phyloP scores from a whole-genome alignment of 192 early-diverging fungal genomes.

The Lunasporangiospora selenospora region DNA sequence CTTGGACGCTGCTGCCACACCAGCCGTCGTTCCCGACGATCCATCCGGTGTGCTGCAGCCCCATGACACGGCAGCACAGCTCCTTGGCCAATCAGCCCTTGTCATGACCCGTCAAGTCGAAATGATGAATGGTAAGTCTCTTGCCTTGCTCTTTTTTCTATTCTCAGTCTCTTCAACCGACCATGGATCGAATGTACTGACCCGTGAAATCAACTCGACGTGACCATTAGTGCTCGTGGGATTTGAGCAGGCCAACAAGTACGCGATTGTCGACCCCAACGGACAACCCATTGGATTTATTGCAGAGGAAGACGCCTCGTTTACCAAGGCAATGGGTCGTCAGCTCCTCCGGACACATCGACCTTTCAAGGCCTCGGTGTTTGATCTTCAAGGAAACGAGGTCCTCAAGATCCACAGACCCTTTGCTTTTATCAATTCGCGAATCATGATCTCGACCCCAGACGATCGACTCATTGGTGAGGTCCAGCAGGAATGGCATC shows the following conservation, averaged over 20 bases:
- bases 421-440: conserved; percentile 81
- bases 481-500: conserved; percentile 88
- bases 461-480: conserved; percentile 76
- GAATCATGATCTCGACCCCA: conserved; percentile 68
- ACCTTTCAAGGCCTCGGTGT: conserved; percentile 73
- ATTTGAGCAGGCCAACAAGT: conserved; percentile 90
- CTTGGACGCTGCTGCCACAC: conserved; percentile 33
- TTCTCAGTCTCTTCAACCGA: no score
- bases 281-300: conserved; percentile 81
- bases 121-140: conserved; percentile 73
- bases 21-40: conserved; percentile 41
- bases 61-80: conserved; percentile 28
- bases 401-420: conserved; percentile 74
- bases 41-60: conserved; percentile 41
- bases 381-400: conserved; percentile 74
- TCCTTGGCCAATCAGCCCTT: conserved; percentile 64
- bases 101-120: conserved; percentile 81
- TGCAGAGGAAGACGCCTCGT: conserved; percentile 73
- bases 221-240: conserved; percentile 58
- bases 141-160: no score
- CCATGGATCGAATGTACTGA: no score
- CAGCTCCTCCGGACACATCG: conserved; percentile 81
- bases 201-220: no score
- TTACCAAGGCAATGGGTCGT: conserved; percentile 66
- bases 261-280: conserved; percentile 72